Base-by-base conservation (phyloP, 768 basidiomycete genomes). In the Kwoniella mangroviensis region DNA sequence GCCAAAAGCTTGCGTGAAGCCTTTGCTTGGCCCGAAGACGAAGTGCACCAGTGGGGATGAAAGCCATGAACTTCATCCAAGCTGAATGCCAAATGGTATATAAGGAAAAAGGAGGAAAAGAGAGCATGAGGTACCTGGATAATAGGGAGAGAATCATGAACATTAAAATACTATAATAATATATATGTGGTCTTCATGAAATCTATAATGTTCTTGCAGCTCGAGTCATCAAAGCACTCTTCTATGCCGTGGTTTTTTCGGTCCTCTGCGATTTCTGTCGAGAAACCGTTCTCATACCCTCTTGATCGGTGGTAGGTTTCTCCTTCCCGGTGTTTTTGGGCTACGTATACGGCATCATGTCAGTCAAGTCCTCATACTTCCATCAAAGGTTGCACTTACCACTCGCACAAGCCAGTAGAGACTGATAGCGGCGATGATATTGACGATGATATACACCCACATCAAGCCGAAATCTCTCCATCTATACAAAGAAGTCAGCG, bases 401-500 rank as follows among this genome's bases (percentile, higher is more conserved):
- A 81, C 78, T 43, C 79, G 65, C 13, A 67, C 74, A 15, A 78
- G 71, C 74, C 75, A 81, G 72, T 81, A 81, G 22, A 81, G 55
- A 22, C 63, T 60, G 49, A 77, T 61, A 9, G 79, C 79, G 19
- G 73, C 77, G 52, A 72, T 55, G 26, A 76, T 59, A 56, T 82
- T 82, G 71, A 80, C 72, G 53, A 81, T 66, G 69, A 81, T 79
- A 70, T 75, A 88, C 0, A 77, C 88, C 68, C 85, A 83, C 69
- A 89, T 74, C 55, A 90, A 74, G 3, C 88, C 88, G 58, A 88
- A 81, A 79, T 89, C 83, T 45, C 88, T 82, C 88, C 88, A 89
- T 24, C 72, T 68, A 24, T 40, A n/a, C 3, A 7, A 13, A 24
- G 28, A 45, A 11, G 43, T 49, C 65, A 66, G 52, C 64, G 19